Conservation (phyloP, 306 rosid species). For the Canavalia gladiata region DNA sequence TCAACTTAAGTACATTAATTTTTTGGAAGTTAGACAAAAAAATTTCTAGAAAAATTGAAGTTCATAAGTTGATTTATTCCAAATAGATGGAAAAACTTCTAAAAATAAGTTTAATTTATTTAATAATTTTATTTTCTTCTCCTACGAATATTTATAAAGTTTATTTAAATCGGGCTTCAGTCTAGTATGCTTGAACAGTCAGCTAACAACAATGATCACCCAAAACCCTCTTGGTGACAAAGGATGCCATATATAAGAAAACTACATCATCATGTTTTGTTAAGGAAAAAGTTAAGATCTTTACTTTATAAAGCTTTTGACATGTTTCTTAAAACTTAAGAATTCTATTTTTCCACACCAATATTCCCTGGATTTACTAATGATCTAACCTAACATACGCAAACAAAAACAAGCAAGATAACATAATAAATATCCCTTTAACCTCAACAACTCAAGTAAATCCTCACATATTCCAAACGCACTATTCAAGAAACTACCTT, state of each 20-base stretch:
- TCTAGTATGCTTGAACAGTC: background rate
- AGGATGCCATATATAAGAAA: background rate
- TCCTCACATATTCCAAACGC: conserved; percentile 38
- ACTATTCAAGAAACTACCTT: conserved; percentile 7
- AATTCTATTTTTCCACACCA: conserved; percentile 23
- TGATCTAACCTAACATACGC: conserved; percentile 43
- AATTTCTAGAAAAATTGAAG: no score
- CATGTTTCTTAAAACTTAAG: conserved; percentile 46
- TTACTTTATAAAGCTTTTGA: conserved; percentile 22
- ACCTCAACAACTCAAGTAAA: conserved; percentile 30
- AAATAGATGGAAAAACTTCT: no score
- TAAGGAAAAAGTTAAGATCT: conserved; percentile 10
- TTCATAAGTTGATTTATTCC: no score
- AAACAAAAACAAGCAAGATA: conserved; percentile 38
- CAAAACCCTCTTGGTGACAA: conserved; percentile 26
- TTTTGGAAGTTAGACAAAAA: no score
- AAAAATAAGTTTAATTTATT: no score
- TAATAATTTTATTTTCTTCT: no score
- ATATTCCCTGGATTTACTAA: background rate
- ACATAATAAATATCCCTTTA: background rate
- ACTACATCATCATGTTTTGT: conserved; percentile 3
- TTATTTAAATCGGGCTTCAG: background rate
- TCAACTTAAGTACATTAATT: no score
- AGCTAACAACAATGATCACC: conserved; percentile 39
- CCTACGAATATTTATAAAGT: no score